phyloP scores from a whole-genome alignment of 768 basidiomycete species.

The Clavaria fumosa region DNA sequence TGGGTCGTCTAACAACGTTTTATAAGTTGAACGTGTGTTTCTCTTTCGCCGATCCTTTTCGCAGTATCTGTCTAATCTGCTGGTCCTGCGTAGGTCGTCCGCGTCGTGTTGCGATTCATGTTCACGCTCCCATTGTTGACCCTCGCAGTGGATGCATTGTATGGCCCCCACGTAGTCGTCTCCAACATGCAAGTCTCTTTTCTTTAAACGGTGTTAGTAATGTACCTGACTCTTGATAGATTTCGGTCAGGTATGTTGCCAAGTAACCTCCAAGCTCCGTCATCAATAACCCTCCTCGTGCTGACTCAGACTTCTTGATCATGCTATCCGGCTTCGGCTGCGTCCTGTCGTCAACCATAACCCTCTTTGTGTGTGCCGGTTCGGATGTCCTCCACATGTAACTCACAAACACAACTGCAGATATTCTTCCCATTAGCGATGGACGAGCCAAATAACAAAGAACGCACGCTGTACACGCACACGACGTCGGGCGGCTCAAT shows the following conservation, averaged over 20 bases:
- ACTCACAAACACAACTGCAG: conserved; percentile 18
- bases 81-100: conserved; percentile 31
- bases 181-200: conserved; percentile 34
- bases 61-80: not conserved
- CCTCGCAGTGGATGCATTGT: conserved; percentile 49
- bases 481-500: conserved; percentile 17
- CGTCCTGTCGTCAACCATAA: conserved; percentile 68
- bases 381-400: not conserved
- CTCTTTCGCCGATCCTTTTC: not conserved
- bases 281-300: too few relatives aligned
- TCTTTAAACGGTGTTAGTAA: conserved; percentile 1
- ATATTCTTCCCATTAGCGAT: conserved; percentile 56
- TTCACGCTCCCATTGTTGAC: conserved; percentile 56
- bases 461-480: conserved; percentile 14
- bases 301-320: conserved; percentile 44
- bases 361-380: conserved; percentile 42
- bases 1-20: conserved; percentile 59
- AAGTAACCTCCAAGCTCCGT: not conserved
- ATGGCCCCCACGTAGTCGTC: conserved; percentile 33
- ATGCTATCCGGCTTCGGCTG: conserved; percentile 63
- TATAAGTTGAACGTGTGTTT: conserved; percentile 60
- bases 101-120: conserved; percentile 62
- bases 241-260: conserved; percentile 42
- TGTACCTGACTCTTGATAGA: conserved; percentile 17
- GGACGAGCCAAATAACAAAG: conserved; percentile 49